Evolutionary conservation across 495 filamentous ascomycete genomes (phyloP), one percentile per base, ranked within the genome.

Genomic region (Penicillium cosmopolitanum): DNA sequence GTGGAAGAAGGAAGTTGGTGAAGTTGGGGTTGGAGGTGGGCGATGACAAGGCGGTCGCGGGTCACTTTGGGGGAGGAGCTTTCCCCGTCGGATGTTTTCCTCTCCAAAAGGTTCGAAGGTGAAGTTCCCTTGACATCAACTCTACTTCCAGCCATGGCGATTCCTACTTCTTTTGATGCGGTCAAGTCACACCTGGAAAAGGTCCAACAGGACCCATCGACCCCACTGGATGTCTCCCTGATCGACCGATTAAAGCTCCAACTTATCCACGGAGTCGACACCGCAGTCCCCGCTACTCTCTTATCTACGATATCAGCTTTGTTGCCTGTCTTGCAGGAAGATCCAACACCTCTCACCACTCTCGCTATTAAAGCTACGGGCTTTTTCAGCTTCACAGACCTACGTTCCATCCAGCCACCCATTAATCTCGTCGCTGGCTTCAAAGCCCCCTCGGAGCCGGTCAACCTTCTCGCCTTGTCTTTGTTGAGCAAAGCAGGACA

Each of bases 401-500:
- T 83, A 33, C 75, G 74, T 25, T 65, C 77, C 6, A 60, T 84
- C 38, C 55, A 80, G 4, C 81, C 81, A 38, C 70, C 80, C 3
- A 70, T 82, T 25, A 66, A 82, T 50, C 77, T 84, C 50, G 57
- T 74, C 51, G 78, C 78, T 23, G 81, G 80, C 8, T 80, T 92
- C 48, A 74, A 76, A 42, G 84, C 86, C 4, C 82, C 86, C 1
- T 82, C 85, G 3, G 77, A 82, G 15, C 82, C 87, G 0, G 84
- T 89, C 65, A 92, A 94, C 65, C 65, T 87, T 11, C 80, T 94
- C 18, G 88, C 84, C 54, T 80, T 96, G 28, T 78, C 82, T 3
- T 70, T 96, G 53, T 73, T 97, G 48, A 80, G 82, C 60, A 96
- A 96, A 66, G 92, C 91, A 10, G 78, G 84, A 21, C 61, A 74